Percentiles rank a stretch among this genome's conserved stretches.
Conservation (phyloP, 768 basidiomycete species). For the Boletus rufocinnamomeus region DNA sequence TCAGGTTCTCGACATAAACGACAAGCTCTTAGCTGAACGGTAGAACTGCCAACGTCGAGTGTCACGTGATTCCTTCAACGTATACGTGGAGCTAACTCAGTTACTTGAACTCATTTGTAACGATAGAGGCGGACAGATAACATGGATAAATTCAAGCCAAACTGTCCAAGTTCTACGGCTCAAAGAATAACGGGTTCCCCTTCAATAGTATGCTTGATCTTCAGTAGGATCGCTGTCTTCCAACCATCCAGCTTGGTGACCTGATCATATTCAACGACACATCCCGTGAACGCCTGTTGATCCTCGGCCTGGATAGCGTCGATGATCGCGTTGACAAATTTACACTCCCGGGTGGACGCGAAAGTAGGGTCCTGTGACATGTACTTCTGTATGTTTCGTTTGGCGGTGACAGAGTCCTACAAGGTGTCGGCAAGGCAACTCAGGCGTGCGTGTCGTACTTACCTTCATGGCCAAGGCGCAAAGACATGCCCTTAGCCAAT, state of each 20-base stretch:
- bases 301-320: slow-evolving; percentile 78
- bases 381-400: slow-evolving; percentile 78
- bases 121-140: not conserved
- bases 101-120: slow-evolving; percentile 11
- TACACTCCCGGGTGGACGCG: slow-evolving; percentile 85
- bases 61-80: slow-evolving; percentile 23
- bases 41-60: no score
- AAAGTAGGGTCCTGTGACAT: slow-evolving; percentile 83
- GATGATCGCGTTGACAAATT: slow-evolving; percentile 76
- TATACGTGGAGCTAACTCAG: slow-evolving; percentile 26
- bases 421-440: slow-evolving; percentile 13
- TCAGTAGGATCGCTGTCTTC: slow-evolving; percentile 91
- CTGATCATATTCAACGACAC: slow-evolving; percentile 92
- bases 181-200: slow-evolving; percentile 48
- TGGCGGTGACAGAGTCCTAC: slow-evolving; percentile 84
- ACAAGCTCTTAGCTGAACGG: not conserved
- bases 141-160: slow-evolving; percentile 3
- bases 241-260: slow-evolving; percentile 92
- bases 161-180: slow-evolving; percentile 7
- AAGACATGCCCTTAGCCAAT: slow-evolving; percentile 85
- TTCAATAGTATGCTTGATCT: slow-evolving; percentile 81
- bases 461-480: slow-evolving; percentile 90
- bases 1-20: slow-evolving; percentile 19
- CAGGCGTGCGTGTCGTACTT: slow-evolving; percentile 32
- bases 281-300: slow-evolving; percentile 72